Evolutionary conservation across 202 grass and related monocot genomes (phyloP).

Genomic region (Schoenoplectus triqueter): DNA sequence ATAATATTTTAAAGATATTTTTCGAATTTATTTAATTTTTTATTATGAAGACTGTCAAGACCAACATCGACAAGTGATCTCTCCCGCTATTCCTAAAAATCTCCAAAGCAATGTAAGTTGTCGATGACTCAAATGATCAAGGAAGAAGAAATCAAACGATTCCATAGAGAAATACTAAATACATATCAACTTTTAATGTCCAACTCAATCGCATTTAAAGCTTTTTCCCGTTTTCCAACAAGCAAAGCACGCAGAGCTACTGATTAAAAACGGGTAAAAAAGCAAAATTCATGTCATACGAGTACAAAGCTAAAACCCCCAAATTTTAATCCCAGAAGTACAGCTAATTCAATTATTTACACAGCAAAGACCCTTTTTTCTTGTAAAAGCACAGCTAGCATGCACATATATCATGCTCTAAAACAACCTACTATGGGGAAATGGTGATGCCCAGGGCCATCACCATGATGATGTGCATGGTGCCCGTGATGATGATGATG

Average conservation of each 20-base stretch:
- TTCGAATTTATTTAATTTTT: no score
- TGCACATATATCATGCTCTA: constrained; percentile 27
- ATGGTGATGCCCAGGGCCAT: neutral
- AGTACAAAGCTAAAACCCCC: neutral
- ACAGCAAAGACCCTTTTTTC: neutral
- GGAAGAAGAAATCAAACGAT: neutral
- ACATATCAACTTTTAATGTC: neutral
- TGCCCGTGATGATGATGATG: constrained; percentile 31
- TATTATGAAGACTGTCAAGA: no score
- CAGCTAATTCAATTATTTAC: constrained; percentile 2
- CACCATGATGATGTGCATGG: constrained; percentile 10
- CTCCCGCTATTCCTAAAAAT: no score
- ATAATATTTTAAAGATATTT: no score
- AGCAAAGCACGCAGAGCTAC: neutral
- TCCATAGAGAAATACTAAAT: constrained; percentile 12
- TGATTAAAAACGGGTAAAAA: neutral
- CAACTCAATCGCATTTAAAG: neutral
- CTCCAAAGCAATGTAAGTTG: no score
- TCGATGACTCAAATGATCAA: no score
- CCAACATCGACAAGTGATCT: no score
- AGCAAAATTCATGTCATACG: neutral
- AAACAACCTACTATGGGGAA: constrained; percentile 37
- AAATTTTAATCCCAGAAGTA: neutral
- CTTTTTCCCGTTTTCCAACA: neutral
- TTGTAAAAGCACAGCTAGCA: neutral